A percentile compares a stretch with the other conserved stretches of the same genome.
Evolutionary conservation across 768 basidiomycete species (phyloP).

Genomic region (Amanita pallidorosea): DNA sequence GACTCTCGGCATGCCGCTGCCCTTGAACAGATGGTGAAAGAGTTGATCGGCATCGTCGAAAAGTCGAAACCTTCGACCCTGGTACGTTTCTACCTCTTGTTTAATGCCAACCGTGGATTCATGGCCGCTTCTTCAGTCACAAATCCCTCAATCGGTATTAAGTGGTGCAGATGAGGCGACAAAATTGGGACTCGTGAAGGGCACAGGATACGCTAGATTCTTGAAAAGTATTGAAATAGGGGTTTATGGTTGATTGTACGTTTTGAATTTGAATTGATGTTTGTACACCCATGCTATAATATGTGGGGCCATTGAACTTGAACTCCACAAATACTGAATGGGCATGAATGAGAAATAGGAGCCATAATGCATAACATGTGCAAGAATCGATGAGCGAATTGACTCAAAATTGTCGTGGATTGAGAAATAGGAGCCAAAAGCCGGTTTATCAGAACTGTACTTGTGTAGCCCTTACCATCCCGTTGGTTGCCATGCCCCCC

Average conservation of each 20-base stretch:
- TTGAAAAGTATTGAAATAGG: slow-evolving; percentile 38
- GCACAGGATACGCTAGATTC: slow-evolving; percentile 55
- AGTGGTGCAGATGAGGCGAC: slow-evolving; percentile 43
- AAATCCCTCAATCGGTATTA: slow-evolving; percentile 18
- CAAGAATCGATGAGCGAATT: too few species aligned
- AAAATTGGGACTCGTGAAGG: slow-evolving; percentile 52
- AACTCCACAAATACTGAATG: too few species aligned
- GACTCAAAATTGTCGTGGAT: too few species aligned
- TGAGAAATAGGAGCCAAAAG: too few species aligned
- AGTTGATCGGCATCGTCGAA: slow-evolving; percentile 50
- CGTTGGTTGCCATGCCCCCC: too few species aligned
- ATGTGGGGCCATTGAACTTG: too few species aligned
- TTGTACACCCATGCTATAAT: too few species aligned
- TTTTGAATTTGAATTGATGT: too few species aligned
- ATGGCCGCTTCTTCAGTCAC: slow-evolving; percentile 7
- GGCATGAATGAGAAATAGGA: too few species aligned
- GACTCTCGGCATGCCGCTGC: slow-evolving; percentile 64
- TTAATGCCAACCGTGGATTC: neutral
- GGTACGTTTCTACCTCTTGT: slow-evolving; percentile 29
- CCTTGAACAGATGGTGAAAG: slow-evolving; percentile 59
- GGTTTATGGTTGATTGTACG: neutral
- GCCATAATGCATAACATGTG: too few species aligned
- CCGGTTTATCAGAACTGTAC: too few species aligned
- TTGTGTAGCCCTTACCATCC: too few species aligned
- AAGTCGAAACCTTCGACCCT: slow-evolving; percentile 47